phyloP scores from a whole-genome alignment of 1,284 basidiomycete species.

The Entoloma clypeatum region DNA sequence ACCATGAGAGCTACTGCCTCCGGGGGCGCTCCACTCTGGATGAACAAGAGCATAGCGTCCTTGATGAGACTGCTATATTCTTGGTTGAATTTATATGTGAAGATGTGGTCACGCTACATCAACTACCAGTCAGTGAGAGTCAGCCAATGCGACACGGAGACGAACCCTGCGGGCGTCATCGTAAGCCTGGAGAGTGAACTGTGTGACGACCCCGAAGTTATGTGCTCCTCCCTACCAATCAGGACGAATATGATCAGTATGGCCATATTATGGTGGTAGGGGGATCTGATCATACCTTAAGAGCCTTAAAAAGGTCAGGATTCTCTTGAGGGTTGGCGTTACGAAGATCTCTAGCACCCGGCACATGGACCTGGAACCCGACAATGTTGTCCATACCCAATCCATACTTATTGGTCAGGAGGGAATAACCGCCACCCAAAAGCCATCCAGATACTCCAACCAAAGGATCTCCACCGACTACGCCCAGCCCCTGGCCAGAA shows the following conservation, averaged over 20 bases:
- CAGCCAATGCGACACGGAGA: not conserved
- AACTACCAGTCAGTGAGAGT: not conserved
- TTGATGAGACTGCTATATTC: no score
- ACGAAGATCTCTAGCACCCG: constrained; percentile 36
- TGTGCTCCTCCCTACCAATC: constrained; percentile 25
- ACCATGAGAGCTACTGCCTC: no score
- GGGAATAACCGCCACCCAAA: constrained; percentile 48
- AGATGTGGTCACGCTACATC: not conserved
- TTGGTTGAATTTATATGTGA: no score
- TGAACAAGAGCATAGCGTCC: no score
- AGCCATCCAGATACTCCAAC: constrained; percentile 46
- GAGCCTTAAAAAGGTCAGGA: constrained; percentile 1
- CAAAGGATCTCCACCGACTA: constrained; percentile 44
- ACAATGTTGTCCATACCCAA: constrained; percentile 42
- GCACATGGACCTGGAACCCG: constrained; percentile 37
- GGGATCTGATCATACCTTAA: not conserved
- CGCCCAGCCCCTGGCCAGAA: no score
- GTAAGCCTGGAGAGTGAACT: constrained; percentile 22
- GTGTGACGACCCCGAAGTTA: constrained; percentile 28
- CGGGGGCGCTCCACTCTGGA: no score
- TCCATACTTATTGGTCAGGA: constrained; percentile 38
- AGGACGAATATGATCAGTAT: constrained; percentile 16
- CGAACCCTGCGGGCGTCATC: constrained; percentile 4
- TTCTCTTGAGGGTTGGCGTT: not conserved
- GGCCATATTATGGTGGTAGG: not conserved